Base-by-base conservation (phyloP, 306 rosid genomes). In the Medicago arabica region DNA sequence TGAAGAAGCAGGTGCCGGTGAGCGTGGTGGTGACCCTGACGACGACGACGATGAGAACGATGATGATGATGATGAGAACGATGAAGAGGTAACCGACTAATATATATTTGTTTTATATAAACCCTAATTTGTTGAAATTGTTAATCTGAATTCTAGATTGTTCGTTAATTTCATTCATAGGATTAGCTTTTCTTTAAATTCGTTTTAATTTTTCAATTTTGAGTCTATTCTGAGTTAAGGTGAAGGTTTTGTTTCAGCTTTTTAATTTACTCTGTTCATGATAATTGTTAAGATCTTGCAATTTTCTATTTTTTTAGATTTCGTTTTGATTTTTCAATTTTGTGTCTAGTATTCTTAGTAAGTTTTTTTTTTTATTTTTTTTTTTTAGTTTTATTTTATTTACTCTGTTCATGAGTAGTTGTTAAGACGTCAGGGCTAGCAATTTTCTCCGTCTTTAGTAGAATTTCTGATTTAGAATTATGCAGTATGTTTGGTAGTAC, bases 71-170 rank as follows among this genome's bases (percentile, higher is more conserved):
- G 87, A 80, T 0, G 82, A 84, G 15, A 70, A 34, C 41, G 85
- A 66, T 2, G 78, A 44, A 17, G 85, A 85, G 89, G 89, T 86
- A 83, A 51, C 44, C 36, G 5, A 62, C 21, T 9, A 18, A 38
- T 23, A 50, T 39, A 78, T 39, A 78, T 38, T 60, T 59, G 36
- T 51, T 66, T 58, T 9, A 31, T 75, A 9, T 41, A 75, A 75
- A 34, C 64, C 71, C 18, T 81, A 62, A 46, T 68, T 68, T 72
- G 15, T 41, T 23, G 25, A 51, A 71, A 39, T 75, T 63, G 34
- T 77, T 55, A 17, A 14, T 67, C 67, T 60, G 2, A 34, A 23
- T 41, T 72, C 21, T 75, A 1, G 31, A 53, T 11, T 50, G 9
- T 40, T 63, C 18, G 15, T 38, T 15, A 5, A 55, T 23, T 62